Base-by-base conservation (phyloP, 225 moss, liverwort and hornwort genomes). In the Climacium dendroides region DNA sequence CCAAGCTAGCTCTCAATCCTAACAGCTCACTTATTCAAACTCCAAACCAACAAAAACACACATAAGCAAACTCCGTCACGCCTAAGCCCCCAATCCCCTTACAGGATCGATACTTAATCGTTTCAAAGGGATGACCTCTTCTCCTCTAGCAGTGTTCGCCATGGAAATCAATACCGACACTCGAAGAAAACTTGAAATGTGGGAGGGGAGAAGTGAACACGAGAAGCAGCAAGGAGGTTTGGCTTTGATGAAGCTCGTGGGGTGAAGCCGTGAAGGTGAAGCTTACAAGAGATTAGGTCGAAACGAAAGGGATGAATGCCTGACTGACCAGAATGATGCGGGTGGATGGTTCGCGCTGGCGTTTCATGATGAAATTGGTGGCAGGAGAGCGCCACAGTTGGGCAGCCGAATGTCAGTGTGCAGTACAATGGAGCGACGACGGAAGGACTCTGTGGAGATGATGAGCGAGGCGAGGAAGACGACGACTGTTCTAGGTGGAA, bases 51-150 rank as follows among this genome's bases (percentile, higher is more conserved):
- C 7, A 43, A 39, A 5, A 54, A 7, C 48, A 30, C 9, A 50
- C 8, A 4, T 5, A 43, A 77, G 12, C 26, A 61, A 52, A 50
- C 73, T 75, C 34, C 45, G 30, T 3, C 17, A 64, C 32, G 43
- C 60, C 30, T 32, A 61, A 66, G 19, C 37, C 32, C 15, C 45
- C 6, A 45, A 70, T 48, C 66, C 57, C 79, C 84, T 66, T 87
- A 91, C 91, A 74, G 50, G 73, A 82, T 87, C 82, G 35, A 91
- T 71, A 37, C 67, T 87, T 85, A 91, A 61, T 73, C 74, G 73
- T 57, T 83, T 79, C 82, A 89, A 87, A 41, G 66, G 47, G 17
- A 78, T 54, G 55, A 84, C 64, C 53, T 71, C 85, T 13, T 58
- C 59, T n/a, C 78, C 67, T 32, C 6, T 52, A 10, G 77, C 77